Conservation (phyloP, 2,329 filamentous ascomycete species). For the Epichloe coenophiala region DNA sequence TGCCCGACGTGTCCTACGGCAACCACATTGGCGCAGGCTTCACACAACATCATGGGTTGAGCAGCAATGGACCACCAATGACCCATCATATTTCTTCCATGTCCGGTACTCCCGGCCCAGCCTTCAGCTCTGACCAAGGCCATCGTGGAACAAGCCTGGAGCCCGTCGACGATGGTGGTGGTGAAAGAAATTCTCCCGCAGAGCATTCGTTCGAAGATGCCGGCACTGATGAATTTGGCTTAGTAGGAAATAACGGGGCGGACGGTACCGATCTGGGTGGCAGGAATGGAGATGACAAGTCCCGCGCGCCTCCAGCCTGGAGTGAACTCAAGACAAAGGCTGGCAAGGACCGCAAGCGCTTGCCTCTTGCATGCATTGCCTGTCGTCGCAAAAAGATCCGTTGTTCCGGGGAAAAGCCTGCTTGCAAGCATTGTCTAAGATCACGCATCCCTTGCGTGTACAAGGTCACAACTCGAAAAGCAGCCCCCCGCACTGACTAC, state of each 20-base stretch:
- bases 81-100: slow-evolving; percentile 9
- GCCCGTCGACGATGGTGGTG: slow-evolving; percentile 30
- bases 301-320: slow-evolving; percentile 52
- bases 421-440: slow-evolving; percentile 88
- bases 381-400: slow-evolving; percentile 95
- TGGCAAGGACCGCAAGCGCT: slow-evolving; percentile 85
- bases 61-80: slow-evolving; percentile 7
- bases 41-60: slow-evolving; percentile 15
- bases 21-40: slow-evolving; percentile 20
- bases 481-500: slow-evolving; percentile 93
- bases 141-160: slow-evolving; percentile 20
- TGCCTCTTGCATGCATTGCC: slow-evolving; percentile 89
- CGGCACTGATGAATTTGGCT: slow-evolving; percentile 44
- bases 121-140: slow-evolving; percentile 12
- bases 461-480: slow-evolving; percentile 90
- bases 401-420: slow-evolving; percentile 93
- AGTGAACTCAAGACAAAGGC: slow-evolving; percentile 81
- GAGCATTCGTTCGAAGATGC: slow-evolving; percentile 38
- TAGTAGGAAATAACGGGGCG: slow-evolving; percentile 29
- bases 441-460: slow-evolving; percentile 94
- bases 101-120: slow-evolving; percentile 9
- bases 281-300: slow-evolving; percentile 43
- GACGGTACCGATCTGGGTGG: slow-evolving; percentile 41
- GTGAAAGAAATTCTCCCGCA: slow-evolving; percentile 28
- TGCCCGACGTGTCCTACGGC: slow-evolving; percentile 21